Conservation (phyloP, 2,329 filamentous ascomycete species). For the Fusarium liriodendri region DNA sequence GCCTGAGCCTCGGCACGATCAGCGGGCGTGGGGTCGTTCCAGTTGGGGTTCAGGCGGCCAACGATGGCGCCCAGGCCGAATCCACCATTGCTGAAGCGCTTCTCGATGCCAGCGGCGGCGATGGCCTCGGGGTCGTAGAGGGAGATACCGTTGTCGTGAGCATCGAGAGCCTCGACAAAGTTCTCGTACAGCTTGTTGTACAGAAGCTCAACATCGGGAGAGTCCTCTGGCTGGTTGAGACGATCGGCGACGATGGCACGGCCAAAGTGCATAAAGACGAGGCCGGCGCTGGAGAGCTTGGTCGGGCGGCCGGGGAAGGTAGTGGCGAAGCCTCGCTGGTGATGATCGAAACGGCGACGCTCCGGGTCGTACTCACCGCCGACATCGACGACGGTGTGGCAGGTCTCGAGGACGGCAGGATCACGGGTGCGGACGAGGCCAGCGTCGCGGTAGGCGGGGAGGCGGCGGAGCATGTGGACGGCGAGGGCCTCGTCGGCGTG, state of each 20-base stretch:
- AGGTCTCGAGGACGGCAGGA: constrained; percentile 78
- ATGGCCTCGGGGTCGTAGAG: constrained; percentile 80
- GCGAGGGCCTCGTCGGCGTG: constrained; percentile 98
- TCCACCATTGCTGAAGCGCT: constrained; percentile 84
- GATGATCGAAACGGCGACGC: constrained; percentile 90
- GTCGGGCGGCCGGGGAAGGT: constrained; percentile 87
- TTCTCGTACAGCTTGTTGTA: constrained; percentile 91
- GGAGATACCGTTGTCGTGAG: constrained; percentile 95
- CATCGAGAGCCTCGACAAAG: constrained; percentile 96
- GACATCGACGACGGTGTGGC: constrained; percentile 98
- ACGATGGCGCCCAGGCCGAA: constrained; percentile 90
- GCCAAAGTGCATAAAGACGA: constrained; percentile 97
- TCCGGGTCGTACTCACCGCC: constrained; percentile 89
- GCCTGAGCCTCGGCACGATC: constrained; percentile 70
- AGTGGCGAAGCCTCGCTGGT: constrained; percentile 90
- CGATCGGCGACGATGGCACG: constrained; percentile 78
- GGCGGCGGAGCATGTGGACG: constrained; percentile 91
- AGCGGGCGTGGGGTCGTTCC: constrained; percentile 73
- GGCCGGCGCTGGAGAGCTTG: constrained; percentile 91
- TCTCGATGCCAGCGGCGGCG: constrained; percentile 77
- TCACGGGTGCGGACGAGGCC: constrained; percentile 89
- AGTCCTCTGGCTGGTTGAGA: constrained; percentile 65
- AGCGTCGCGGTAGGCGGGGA: constrained; percentile 82
- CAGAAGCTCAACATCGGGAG: constrained; percentile 77
- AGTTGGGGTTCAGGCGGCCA: constrained; percentile 80